Conservation (phyloP, 1,139 yeast species). For the Magnusiomyces tetraspermus region DNA sequence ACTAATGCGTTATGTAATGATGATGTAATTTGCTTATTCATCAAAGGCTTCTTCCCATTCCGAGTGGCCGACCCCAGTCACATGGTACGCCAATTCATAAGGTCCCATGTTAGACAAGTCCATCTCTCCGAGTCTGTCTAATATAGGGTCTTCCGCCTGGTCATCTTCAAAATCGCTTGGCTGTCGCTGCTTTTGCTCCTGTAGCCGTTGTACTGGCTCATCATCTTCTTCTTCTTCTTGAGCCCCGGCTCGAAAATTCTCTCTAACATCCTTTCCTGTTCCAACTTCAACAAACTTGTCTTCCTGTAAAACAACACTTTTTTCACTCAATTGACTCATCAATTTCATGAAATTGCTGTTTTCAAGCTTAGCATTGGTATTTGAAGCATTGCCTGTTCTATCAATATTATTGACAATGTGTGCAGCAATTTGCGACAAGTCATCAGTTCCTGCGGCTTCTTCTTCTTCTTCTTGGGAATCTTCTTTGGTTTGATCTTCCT, state of each 20-base stretch:
- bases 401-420: constrained; percentile 25
- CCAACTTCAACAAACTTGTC: constrained; percentile 28
- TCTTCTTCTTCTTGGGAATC: no score
- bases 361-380: constrained; percentile 30
- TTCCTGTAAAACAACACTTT: constrained; percentile 28
- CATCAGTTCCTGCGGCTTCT: constrained; percentile 15
- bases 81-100: neutral
- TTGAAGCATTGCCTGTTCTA: constrained; percentile 10
- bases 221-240: neutral
- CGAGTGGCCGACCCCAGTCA: neutral
- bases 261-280: constrained; percentile 19
- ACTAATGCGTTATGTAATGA: no score
- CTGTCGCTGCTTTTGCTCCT: neutral
- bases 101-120: neutral
- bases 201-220: neutral
- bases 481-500: constrained; percentile 16
- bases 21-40: no score
- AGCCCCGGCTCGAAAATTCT: neutral
- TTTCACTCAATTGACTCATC: constrained; percentile 32
- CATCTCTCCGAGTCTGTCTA: neutral
- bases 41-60: no score
- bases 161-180: neutral
- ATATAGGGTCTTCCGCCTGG: neutral
- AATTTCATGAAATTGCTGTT: constrained; percentile 34
- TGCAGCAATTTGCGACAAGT: constrained; percentile 28